Evolutionary conservation across 352 stramenopile genomes (phyloP).

Genomic region (Globisporangium spiculum): DNA sequence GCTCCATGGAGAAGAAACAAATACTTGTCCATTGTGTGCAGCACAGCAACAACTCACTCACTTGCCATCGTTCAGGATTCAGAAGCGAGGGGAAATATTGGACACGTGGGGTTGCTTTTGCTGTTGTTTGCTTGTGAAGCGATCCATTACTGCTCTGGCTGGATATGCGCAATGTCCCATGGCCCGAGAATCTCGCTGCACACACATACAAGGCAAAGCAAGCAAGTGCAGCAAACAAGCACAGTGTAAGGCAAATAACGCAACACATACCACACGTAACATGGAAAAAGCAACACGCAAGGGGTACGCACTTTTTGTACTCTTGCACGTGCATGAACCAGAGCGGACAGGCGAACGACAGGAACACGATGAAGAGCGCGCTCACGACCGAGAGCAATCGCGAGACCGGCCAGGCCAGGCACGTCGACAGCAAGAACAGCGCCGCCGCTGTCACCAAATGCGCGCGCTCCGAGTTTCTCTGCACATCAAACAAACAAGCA

Average conservation of each 20-base stretch:
- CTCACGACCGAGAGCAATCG: conserved; percentile 57
- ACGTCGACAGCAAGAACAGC: conserved; percentile 69
- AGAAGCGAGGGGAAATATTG: background rate
- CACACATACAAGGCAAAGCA: background rate
- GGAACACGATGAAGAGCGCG: conserved; percentile 68
- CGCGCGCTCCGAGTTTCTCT: conserved; percentile 64
- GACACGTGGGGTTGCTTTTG: background rate
- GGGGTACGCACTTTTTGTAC: conserved; percentile 84
- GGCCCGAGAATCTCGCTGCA: conserved; percentile 84
- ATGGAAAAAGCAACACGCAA: background rate
- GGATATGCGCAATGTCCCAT: conserved; percentile 89
- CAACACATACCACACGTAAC: background rate
- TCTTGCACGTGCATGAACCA: conserved; percentile 90
- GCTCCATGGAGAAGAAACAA: background rate
- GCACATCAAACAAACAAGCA: background rate
- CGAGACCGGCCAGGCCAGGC: conserved; percentile 77
- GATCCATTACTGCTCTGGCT: conserved; percentile 45
- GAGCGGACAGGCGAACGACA: conserved; percentile 84
- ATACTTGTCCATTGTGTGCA: background rate
- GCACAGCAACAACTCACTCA: background rate
- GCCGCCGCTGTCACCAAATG: conserved; percentile 65
- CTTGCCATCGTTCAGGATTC: background rate
- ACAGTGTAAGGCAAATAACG: background rate
- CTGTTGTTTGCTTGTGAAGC: conserved; percentile 1
- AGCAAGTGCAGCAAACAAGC: conserved; percentile 2